Evolutionary conservation across 495 filamentous ascomycete genomes (phyloP), one percentile per base, ranked within the genome.

Genomic region (Extremus antarcticus): DNA sequence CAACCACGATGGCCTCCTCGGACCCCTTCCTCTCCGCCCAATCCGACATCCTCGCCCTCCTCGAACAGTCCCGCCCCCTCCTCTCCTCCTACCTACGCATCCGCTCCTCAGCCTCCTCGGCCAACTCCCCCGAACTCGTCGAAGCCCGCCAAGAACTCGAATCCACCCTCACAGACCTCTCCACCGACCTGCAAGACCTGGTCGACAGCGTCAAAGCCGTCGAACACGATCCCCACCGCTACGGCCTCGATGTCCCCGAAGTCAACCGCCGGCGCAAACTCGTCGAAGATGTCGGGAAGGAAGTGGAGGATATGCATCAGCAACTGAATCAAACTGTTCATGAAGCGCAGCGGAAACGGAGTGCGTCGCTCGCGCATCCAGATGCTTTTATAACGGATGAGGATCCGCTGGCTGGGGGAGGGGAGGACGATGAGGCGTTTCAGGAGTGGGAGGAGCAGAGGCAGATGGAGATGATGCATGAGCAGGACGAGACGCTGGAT

Each of bases 41-140:
- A 73, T 79, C 85, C 66, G 94, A 98, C 68, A 87, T 96, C 61
- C 82, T 92, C 47, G 73, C 82, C 51, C 83, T 88, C 47, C 83
- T 98, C 41, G 78, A 84, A 63, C 78, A 77, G 45, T 85, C 86
- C 56, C 83, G 90, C 13, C 80, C 88, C 25, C 84, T 94, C 54
- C 95, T 95, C 77, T 83, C 85, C 59, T 95, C 90, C 40, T 97
- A 94, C 77, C 82, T 94, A 40, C 92, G 92, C 66, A 97, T 98
- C 73, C 88, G 89, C 63, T 88, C 90, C 17, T 81, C 94, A 16
- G 76, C 84, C 55, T 78, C 81, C 55, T 83, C 78, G 3, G 73
- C 80, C 39, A 71, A 71, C 49, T 88, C 87, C 52, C 94, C 90
- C 25, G 94, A 98, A 68, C 84, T 97, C 38, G 72, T 80, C 47